Evolutionary conservation across 768 basidiomycete species (phyloP), one percentile per base, ranked within the genome.

Genomic region (Panaeolus papilionaceus): DNA sequence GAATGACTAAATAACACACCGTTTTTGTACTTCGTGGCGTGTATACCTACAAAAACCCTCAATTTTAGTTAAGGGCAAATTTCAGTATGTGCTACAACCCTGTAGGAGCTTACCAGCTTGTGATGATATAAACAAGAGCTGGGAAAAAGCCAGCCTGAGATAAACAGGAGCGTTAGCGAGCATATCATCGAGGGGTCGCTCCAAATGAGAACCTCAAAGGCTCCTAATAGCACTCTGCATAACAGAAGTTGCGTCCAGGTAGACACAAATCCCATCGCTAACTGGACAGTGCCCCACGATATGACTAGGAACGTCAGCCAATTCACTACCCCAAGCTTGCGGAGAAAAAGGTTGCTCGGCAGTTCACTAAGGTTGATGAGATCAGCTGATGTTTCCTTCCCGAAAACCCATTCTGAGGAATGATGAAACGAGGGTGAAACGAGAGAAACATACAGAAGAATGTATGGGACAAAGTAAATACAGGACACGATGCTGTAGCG

Each of bases 91-190:
- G 20, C 33, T 49, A 10, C 42, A 64, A 12, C 42, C 64, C 64
- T 45, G 45, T 45, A 64, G 54, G 62, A 23, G 42, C 77, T 6
- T 64, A 84, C 85, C 86, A 86, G 9, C 84, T 84, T 38, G 82
- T 81, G 67, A 86, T 83, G 28, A 85, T 79, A 70, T 81, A 86
- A 28, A 85, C 79, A 69, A 85, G 69, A 6, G 82, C 83, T 49
- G 85, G 84, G 68, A 85, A 84, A 73, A 85, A 86, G 38, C 84
- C 84, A 10, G 84, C 83, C 84, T 86, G 65, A 66, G 64, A 58
- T 42, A 61, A 33, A 64, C 28, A 63, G 49, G 3, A 20, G 37
- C 7, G 11, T 40, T 61, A 58, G 38, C 18, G 58, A 47, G 18
- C 58, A 58, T 63, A 38, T 61, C 6, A 58, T 61, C 20, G 51